Evolutionary conservation across 306 rosid genomes (phyloP), one percentile per base, ranked within the genome.

Genomic region (Cyamopsis tetragonoloba): DNA sequence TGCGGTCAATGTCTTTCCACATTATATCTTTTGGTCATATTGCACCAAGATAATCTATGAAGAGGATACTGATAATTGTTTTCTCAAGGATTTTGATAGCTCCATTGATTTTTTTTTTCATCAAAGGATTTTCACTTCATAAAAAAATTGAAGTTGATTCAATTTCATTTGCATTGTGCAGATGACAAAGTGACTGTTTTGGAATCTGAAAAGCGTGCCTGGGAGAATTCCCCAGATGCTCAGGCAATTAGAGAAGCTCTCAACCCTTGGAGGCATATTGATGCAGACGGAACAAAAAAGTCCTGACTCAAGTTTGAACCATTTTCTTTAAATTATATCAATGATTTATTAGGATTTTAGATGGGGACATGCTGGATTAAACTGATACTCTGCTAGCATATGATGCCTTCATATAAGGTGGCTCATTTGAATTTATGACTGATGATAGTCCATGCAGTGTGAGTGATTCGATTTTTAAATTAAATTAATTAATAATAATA

Each of bases 181-280:
- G 98, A 92, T 80, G 98, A 87, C 70, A 87, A 92, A 76, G 98
- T 92, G 78, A 87, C 96, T 14, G 88, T 84, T 73, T 61, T 92
- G 73, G 96, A 92, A 79, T 79, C 95, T 3, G 98, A 89, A 76
- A 92, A 85, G 71, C 83, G 81, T 24, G 85, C 91, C 9, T 82
- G 85, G 92, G 98, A 92, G 75, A 87, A 32, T 72, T 89, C 95
- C 2, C 87, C 92, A 0, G 96, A 87, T 49, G 95, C 95, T 70
- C 90, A 82, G 64, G 91, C 81, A 35, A 39, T 81, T 4, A 87
- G 83, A 82, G 89, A 89, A 26, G 84, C 84, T 50, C 84, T 80
- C 37, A 80, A 80, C 63, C 84, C 84, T 31, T 80, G 81, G 84
- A 80, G 68, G 71, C 84, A 43, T 34, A 17, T 51, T 42, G 75